Evolutionary conservation across 83 land plant species (phyloP), one percentile per base, ranked within the genome.

Genomic region (Picea engelmannii): DNA sequence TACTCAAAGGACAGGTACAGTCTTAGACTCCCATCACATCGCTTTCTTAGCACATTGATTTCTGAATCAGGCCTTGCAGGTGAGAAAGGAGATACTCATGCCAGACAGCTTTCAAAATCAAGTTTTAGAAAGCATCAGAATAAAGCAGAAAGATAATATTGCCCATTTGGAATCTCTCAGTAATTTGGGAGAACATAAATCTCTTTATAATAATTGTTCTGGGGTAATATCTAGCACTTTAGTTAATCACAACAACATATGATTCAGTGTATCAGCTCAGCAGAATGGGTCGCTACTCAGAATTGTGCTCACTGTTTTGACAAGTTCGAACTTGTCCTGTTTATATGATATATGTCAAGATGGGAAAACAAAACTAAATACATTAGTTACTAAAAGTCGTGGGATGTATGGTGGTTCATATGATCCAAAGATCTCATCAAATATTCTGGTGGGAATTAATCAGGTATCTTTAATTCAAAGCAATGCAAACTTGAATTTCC

Each of bases 391-490:
- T 27, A 1, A 0, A 27, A 27, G 31, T 27, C 31, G 31, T 27
- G 31, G 31, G 62, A 79, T 93, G 13, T 90, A 88, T 61, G 81
- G 78, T 82, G 87, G 88, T 40, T 67, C 67, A 16, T 44, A 80
- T n/a, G 88, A 90, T 77, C 85, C 6, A 40, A 5, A 4, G 4
- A 5, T 40, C 44, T 40, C 44, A 40, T 40, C 44, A 40, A 27
- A 27, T 27, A 0, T 27, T 27, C 31, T 27, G 31, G 31, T 1
- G 1, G 78, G 78, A 47, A 52, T 75, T 47, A 75, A 52, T 44
- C 78, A 75, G 78, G 47, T n/a, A 75, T 49, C 78, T 47, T 24
- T 60, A 75, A 8, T 75, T 27, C 73, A 68, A 15, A 52, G 60
- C 38, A 55, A 75, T 49, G 9, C 21, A 18, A 75, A 44, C 49